Evolutionary conservation across 2,329 filamentous ascomycete genomes (phyloP), one percentile per base, ranked within the genome.

Genomic region (Penicillium sclerotiorum): DNA sequence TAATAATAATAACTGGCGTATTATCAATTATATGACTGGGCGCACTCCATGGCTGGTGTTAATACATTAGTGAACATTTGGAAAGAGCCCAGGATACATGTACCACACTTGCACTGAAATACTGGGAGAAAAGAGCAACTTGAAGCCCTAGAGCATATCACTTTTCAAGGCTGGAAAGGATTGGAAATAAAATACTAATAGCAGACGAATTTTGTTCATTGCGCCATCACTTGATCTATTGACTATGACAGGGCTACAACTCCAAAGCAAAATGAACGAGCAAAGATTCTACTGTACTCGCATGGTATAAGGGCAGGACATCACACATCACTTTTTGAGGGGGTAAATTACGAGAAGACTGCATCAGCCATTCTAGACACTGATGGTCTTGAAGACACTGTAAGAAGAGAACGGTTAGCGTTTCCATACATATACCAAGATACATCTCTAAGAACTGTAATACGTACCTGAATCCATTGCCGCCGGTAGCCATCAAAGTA

Each of bases 401-500:
- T 45, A 47, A 32, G 42, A 38, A 22, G 17, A 49, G 15, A 23
- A 35, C 18, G 28, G 43, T 61, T 64, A 67, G 60, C 43, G 54
- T 25, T 23, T 20, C 47, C 6, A 36, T 18, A 36, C 8, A 33
- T n/a, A 5, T 18, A 20, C n/a, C 12, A 18, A 36, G 5, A 38
- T 17, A 32, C 22, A 11, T 36, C 2, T 17, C 18, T 18, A 36
- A 23, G 25, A 27, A 7, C 18, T 46, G 20, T 25, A 12, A 4
- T 13, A 35, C 45, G 9, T 72, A 80, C 79, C 82, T 81, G 73
- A 99, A 96, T 44, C 85, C 85, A 72, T 86, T 86, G 65, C 91
- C 88, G 8, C 94, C 94, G 1, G 94, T 99, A 2, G 90, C 91
- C 74, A 97, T 86, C 53, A 97, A 75, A 27, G 85, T 86, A 23